Base-by-base conservation (phyloP, 176 grass and related monocot genomes). In the Musa schizocarpa region DNA sequence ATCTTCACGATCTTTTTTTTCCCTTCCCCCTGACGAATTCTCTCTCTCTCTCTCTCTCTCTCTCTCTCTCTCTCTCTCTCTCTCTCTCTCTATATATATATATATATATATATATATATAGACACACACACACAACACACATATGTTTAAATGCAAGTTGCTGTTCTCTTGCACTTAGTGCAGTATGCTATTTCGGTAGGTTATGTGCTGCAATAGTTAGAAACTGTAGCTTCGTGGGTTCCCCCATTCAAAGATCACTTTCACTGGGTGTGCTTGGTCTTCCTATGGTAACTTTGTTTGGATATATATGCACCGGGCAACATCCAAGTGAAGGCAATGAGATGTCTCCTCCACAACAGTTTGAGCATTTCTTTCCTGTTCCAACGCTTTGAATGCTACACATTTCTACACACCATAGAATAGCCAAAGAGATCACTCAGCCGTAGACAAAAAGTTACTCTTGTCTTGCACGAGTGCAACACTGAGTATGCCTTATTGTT, bases 211-310 rank as follows among this genome's bases (percentile, higher is more conserved):
- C 68, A 70, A 70, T 13, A 70, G 68, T 70, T 1, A 9, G 43
- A 1, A 9, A 69, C 68, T 52, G 68, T 70, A 70, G 43, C 34
- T 49, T n/a, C 25, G 34, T 43, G 34, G 34, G 34, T 43, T 43
- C 34, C 4, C 34, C 34, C 34, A 43, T 6, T 43, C 34, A 43
- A 43, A 43, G 34, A 43, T 43, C 34, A 43, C 34, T 43, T 43
- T 43, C 34, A 43, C 34, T 43, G 34, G 34, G 34, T 43, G 26
- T 34, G 24, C 26, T 63, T 49, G 67, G 21, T 20, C 49, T 54
- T 53, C 51, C 52, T 26, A 50, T 56, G 77, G 20, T 53, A 43
- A 53, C 26, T 69, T 25, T 66, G 54, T 78, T 82, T 24, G 19
- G 19, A 53, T 63, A 20, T 49, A 53, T 63, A 20, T 49, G 65